These are phyloP conservation scores for Brassica nigra DNA, from an alignment of 345 rosid species.

Conservation along the genomic window DNA sequence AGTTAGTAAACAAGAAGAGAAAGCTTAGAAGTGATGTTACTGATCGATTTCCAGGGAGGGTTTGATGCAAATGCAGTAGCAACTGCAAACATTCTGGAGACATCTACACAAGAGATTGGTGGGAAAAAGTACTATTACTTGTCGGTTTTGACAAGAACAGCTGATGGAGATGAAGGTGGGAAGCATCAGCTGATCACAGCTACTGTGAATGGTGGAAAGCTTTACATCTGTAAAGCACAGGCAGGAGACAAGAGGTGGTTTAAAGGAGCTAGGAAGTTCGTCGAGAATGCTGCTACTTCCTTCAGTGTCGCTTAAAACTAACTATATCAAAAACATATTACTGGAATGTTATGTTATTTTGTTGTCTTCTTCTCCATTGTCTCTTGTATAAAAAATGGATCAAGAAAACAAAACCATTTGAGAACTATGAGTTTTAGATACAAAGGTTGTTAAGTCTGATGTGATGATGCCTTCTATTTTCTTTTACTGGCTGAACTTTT, in stretches of 20 bases:
- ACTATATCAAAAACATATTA: background rate
- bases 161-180: conserved; percentile 98
- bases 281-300: background rate
- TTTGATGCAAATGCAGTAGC: conserved; percentile 74
- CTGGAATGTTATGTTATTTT: background rate
- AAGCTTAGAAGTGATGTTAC: background rate
- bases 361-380: background rate
- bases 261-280: conserved; percentile 1
- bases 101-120: conserved; percentile 36
- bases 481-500: background rate
- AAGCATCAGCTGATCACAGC: conserved; percentile 84
- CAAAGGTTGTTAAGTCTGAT: background rate
- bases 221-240: background rate
- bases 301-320: background rate
- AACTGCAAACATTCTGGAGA: conserved; percentile 79
- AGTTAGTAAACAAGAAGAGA: background rate
- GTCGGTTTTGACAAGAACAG: conserved; percentile 85
- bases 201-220: conserved; percentile 27
- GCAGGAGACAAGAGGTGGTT: conserved; percentile 67
- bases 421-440: background rate
- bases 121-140: conserved; percentile 68
- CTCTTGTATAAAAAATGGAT: background rate
- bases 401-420: background rate
- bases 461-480: background rate
- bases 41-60: conserved; percentile 60